These are phyloP conservation scores for Epithemia pelagica DNA, from an alignment of 108 stramenopile genomes.

Conservation along the genomic window DNA sequence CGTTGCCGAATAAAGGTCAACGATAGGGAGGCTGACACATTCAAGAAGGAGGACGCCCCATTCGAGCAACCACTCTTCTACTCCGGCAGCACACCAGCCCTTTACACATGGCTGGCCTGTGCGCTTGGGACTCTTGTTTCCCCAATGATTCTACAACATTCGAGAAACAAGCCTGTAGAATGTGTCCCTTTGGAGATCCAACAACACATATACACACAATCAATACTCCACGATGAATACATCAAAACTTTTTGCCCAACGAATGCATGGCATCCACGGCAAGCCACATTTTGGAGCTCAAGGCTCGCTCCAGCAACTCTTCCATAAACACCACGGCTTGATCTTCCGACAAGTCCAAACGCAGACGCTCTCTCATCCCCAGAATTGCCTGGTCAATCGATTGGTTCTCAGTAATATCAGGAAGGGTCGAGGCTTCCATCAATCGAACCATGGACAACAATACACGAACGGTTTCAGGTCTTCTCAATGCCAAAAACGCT, in stretches of 20 bases:
- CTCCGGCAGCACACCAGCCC: no score
- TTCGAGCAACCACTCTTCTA: no score
- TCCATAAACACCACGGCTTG: slow-evolving; percentile 74
- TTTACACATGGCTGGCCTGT: no score
- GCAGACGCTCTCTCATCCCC: slow-evolving; percentile 60
- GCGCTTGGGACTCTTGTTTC: no score
- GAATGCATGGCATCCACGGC: slow-evolving; percentile 86
- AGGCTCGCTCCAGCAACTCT: slow-evolving; percentile 66
- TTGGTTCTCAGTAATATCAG: slow-evolving; percentile 51
- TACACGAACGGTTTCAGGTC: slow-evolving; percentile 63
- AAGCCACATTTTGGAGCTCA: slow-evolving; percentile 73
- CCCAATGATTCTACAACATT: no score
- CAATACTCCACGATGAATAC: no score
- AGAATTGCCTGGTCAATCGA: slow-evolving; percentile 49
- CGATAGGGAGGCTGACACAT: no score
- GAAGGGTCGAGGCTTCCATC: slow-evolving; percentile 49
- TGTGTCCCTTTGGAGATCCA: no score
- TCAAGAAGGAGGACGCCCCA: no score
- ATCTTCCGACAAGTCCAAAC: slow-evolving; percentile 63
- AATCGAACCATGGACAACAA: slow-evolving; percentile 59
- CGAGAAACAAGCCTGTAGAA: no score
- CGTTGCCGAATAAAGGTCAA: no score
- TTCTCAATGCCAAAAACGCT: slow-evolving; percentile 70
- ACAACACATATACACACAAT: no score
- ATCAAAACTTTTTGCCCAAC: slow-evolving; percentile 69